These are phyloP conservation scores for Nitzschia sp. DNA, from an alignment of 108 stramenopile genomes.

Conservation along the genomic window DNA sequence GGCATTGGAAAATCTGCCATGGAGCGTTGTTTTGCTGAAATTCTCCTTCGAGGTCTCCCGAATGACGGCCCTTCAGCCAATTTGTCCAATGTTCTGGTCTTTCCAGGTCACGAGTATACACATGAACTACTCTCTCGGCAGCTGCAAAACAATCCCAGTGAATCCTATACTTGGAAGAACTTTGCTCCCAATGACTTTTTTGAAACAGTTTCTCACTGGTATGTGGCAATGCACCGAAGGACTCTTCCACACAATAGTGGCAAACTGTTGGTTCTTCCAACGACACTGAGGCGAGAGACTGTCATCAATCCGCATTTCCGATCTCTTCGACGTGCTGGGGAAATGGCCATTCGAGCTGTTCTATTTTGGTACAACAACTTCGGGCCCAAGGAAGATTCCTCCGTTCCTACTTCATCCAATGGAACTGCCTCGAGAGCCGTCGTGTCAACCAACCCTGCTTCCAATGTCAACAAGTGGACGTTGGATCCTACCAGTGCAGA, in stretches of 20 bases:
- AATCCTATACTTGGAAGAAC: constrained; percentile 57
- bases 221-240: constrained; percentile 70
- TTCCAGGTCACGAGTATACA: constrained; percentile 88
- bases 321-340: constrained; percentile 55
- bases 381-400: constrained; percentile 16
- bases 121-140: constrained; percentile 65
- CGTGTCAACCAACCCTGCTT: constrained; percentile 30
- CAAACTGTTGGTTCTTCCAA: constrained; percentile 59
- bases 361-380: constrained; percentile 66
- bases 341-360: constrained; percentile 61
- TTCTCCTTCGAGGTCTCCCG: constrained; percentile 44
- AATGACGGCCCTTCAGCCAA: constrained; percentile 3
- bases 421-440: background rate
- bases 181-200: constrained; percentile 70
- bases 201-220: constrained; percentile 73
- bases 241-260: constrained; percentile 59
- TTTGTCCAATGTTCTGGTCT: constrained; percentile 48
- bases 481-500: constrained; percentile 33
- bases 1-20: constrained; percentile 50
- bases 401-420: background rate
- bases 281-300: constrained; percentile 58
- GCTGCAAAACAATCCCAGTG: constrained; percentile 35
- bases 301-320: constrained; percentile 71
- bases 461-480: constrained; percentile 43
- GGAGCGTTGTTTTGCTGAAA: constrained; percentile 83